Conservation (phyloP, 2,329 filamentous ascomycete species). For the Cercospora janseana region DNA sequence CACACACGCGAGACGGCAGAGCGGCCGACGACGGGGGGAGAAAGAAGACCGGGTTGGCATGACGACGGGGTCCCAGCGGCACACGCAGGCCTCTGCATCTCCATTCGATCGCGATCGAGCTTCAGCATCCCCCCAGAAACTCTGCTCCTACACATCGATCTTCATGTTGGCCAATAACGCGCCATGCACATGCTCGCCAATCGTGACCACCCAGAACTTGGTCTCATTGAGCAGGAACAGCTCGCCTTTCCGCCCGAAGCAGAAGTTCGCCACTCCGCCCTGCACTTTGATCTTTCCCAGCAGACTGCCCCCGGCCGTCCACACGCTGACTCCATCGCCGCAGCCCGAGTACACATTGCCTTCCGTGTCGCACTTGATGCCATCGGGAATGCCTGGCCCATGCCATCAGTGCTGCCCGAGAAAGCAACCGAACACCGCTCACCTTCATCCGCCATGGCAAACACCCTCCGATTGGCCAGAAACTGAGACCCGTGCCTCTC, state of each 20-base stretch:
- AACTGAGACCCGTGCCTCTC: constrained; percentile 29
- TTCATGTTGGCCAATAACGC: constrained; percentile 33
- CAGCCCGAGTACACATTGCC: constrained; percentile 59
- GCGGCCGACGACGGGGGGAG: no score
- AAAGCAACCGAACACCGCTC: neutral
- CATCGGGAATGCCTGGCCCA: constrained; percentile 56
- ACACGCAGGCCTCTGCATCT: no score
- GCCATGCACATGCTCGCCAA: constrained; percentile 25
- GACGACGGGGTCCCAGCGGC: no score
- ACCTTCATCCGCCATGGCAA: constrained; percentile 33
- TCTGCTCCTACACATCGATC: constrained; percentile 26
- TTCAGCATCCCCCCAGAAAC: no score
- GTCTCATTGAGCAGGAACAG: constrained; percentile 32
- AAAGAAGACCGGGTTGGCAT: no score
- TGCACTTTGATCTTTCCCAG: constrained; percentile 59
- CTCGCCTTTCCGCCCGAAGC: constrained; percentile 32
- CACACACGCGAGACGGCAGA: no score
- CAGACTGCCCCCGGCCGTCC: constrained; percentile 49
- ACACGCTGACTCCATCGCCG: constrained; percentile 56
- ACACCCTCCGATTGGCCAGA: constrained; percentile 31
- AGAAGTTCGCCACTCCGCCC: constrained; percentile 37
- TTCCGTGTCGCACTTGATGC: constrained; percentile 53
- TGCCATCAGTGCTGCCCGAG: no score
- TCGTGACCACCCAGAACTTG: constrained; percentile 29
- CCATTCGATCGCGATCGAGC: no score